Conservation (phyloP, 257 asterid species). For the Lycium ferocissimum region DNA sequence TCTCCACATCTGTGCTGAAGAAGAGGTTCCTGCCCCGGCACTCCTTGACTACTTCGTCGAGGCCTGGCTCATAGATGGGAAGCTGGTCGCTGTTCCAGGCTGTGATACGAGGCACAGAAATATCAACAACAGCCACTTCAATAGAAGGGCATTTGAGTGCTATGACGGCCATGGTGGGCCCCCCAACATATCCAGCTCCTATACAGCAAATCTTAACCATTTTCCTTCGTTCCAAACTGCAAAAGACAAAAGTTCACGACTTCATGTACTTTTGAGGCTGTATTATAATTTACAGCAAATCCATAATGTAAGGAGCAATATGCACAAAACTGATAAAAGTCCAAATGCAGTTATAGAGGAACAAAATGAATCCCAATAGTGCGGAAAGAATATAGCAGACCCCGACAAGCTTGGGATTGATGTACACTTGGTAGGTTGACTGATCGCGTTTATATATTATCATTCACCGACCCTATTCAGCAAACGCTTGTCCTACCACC, state of each 20-base stretch:
- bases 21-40: conserved; percentile 44
- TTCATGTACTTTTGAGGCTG: conserved; percentile 19
- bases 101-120: conserved; percentile 40
- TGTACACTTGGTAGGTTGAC: background rate
- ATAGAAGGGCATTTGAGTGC: conserved; percentile 43
- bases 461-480: background rate
- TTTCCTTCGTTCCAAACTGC: conserved; percentile 30
- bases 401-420: background rate
- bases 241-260: conserved; percentile 6
- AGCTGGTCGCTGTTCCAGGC: conserved; percentile 45
- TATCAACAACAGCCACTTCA: conserved; percentile 44
- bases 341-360: background rate
- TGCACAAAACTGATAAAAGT: background rate
- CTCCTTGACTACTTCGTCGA: conserved; percentile 39
- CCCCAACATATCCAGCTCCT: conserved; percentile 46
- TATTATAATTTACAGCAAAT: background rate
- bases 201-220: conserved; percentile 47
- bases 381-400: background rate
- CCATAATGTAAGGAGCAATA: background rate
- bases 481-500: conserved; percentile 8
- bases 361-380: background rate
- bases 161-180: conserved; percentile 42
- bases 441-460: background rate
- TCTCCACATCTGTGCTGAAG: conserved; percentile 46
- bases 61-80: conserved; percentile 46